A percentile compares a stretch with the other conserved stretches of the same genome.
phyloP scores from a whole-genome alignment of 495 filamentous ascomycete species.

The Tuber microsphaerosporum region DNA sequence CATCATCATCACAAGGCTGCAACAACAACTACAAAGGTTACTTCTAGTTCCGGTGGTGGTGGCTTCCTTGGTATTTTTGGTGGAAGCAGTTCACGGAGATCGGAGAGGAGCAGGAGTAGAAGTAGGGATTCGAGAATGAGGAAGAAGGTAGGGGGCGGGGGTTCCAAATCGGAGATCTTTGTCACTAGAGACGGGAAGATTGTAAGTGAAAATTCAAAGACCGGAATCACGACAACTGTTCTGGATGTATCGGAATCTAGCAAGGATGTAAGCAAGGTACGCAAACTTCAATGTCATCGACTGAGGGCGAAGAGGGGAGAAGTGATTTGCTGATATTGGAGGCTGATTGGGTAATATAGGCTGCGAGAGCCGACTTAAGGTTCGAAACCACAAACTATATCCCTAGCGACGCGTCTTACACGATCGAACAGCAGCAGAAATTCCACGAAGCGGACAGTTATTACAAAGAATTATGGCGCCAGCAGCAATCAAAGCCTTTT shows the following conservation, averaged over 20 bases:
- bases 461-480: constrained; percentile 7
- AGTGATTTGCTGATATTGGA: constrained; percentile 12
- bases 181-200: constrained; percentile 10
- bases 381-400: constrained; percentile 26
- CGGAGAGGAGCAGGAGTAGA: constrained; percentile 8
- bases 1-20: constrained; percentile 5
- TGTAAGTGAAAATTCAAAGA: constrained; percentile 2
- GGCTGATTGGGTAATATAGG: constrained; percentile 13
- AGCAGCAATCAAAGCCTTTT: not conserved
- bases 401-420: constrained; percentile 18
- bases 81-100: constrained; percentile 11
- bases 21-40: constrained; percentile 5
- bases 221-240: constrained; percentile 5
- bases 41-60: constrained; percentile 5
- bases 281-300: not conserved
- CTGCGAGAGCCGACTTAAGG: constrained; percentile 19
- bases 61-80: constrained; percentile 19
- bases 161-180: not conserved
- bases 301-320: not conserved
- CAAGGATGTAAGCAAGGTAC: constrained; percentile 16
- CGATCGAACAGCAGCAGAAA: constrained; percentile 24
- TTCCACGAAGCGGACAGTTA: constrained; percentile 10
- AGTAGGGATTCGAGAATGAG: constrained; percentile 10
- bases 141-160: constrained; percentile 4
- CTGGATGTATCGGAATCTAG: not conserved